A percentile compares a stretch with the other conserved stretches of the same genome.
Evolutionary conservation across 2,329 filamentous ascomycete species (phyloP).

Genomic region (Colletotrichum cordylinicola): DNA sequence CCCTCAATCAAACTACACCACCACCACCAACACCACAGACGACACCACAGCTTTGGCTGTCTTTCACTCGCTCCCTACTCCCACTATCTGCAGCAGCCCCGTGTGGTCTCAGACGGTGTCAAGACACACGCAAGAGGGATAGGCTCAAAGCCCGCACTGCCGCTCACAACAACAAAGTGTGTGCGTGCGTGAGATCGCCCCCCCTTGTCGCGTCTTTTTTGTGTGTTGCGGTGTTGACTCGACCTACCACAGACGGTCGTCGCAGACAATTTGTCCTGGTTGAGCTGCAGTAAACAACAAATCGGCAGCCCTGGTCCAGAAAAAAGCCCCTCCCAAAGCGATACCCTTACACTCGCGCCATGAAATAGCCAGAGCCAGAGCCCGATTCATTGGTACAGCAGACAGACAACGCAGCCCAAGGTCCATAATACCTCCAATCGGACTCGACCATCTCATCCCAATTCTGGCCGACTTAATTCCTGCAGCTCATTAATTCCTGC

Average conservation of each 20-base stretch:
- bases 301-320: slow-evolving; percentile 28
- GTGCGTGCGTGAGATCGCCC: neutral
- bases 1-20: neutral
- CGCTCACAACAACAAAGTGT: slow-evolving; percentile 5
- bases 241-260: slow-evolving; percentile 6
- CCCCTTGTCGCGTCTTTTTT: slow-evolving; percentile 16
- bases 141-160: slow-evolving; percentile 17
- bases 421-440: slow-evolving; percentile 20
- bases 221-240: slow-evolving; percentile 10
- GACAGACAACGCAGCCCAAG: slow-evolving; percentile 6
- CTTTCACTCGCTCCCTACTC: neutral
- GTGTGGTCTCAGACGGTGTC: slow-evolving; percentile 9
- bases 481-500: slow-evolving; percentile 20
- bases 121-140: slow-evolving; percentile 2
- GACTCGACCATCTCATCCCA: slow-evolving; percentile 14
- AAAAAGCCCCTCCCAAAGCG: neutral
- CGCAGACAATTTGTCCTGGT: neutral
- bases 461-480: slow-evolving; percentile 20
- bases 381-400: slow-evolving; percentile 38
- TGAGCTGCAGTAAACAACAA: slow-evolving; percentile 34
- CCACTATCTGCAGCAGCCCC: neutral
- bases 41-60: neutral
- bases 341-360: slow-evolving; percentile 36
- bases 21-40: neutral
- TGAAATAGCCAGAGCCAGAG: slow-evolving; percentile 44